Evolutionary conservation across 495 filamentous ascomycete genomes (phyloP).

Genomic region (Xylaria scruposa): DNA sequence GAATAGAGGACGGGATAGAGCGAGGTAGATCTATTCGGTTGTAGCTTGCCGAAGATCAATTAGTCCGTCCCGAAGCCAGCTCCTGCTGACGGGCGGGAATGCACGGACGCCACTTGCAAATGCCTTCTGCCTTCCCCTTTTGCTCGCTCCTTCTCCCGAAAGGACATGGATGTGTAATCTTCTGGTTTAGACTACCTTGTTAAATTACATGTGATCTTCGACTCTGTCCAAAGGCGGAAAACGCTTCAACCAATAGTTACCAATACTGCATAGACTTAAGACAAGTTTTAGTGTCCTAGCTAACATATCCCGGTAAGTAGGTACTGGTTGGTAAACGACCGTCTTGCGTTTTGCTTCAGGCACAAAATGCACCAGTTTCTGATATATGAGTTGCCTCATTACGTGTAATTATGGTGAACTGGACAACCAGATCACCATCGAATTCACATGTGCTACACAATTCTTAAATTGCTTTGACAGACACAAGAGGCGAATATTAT

Average conservation of each 20-base stretch:
- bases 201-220: not conserved
- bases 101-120: not conserved
- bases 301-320: not conserved
- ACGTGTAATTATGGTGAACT: not conserved
- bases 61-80: not conserved
- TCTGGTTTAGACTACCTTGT: not conserved
- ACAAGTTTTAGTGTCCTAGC: not conserved
- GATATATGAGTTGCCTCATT: not conserved
- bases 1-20: constrained; percentile 3
- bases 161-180: not conserved
- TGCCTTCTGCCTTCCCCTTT: constrained; percentile 10
- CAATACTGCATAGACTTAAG: not conserved
- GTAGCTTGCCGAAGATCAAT: constrained; percentile 9
- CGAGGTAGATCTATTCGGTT: not conserved
- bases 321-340: not conserved
- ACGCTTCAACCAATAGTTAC: not conserved
- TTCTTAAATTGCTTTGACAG: not conserved
- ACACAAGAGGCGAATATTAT: not conserved
- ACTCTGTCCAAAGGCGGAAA: not conserved
- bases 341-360: not conserved
- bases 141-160: not conserved
- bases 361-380: not conserved
- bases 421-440: not conserved
- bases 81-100: constrained; percentile 2
- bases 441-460: not conserved